phyloP scores from a whole-genome alignment of 2,329 filamentous ascomycete genomes.

The Epichloe gansuensis region DNA sequence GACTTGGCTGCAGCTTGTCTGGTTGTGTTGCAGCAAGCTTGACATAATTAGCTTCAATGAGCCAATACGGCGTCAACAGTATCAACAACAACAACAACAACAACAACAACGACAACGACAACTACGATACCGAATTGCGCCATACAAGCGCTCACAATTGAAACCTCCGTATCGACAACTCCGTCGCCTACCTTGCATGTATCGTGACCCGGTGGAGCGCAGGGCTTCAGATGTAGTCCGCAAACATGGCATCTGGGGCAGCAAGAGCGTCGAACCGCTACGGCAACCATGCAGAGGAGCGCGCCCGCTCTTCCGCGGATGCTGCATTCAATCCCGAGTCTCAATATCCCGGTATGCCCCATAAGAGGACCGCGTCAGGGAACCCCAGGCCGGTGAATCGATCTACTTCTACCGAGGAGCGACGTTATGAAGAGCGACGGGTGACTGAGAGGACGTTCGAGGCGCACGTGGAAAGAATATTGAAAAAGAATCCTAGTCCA shows the following conservation, averaged over 20 bases:
- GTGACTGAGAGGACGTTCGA: constrained; percentile 43
- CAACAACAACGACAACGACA: background rate
- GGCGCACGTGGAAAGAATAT: constrained; percentile 50
- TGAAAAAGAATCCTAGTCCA: constrained; percentile 47
- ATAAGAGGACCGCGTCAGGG: constrained; percentile 47
- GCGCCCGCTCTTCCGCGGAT: constrained; percentile 24
- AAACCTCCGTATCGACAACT: too few relatives aligned
- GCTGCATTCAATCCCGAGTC: constrained; percentile 17
- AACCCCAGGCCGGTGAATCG: constrained; percentile 39
- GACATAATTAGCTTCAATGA: background rate
- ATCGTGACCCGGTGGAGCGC: background rate
- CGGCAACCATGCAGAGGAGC: constrained; percentile 27
- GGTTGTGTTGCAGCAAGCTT: background rate
- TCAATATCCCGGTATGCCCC: constrained; percentile 29
- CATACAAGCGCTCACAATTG: too few relatives aligned
- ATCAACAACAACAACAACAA: too few relatives aligned
- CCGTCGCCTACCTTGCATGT: background rate
- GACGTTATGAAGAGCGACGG: constrained; percentile 39
- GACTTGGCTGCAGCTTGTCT: background rate
- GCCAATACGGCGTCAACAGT: background rate
- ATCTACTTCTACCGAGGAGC: constrained; percentile 25
- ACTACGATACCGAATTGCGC: too few relatives aligned
- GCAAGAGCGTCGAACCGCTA: constrained; percentile 32
- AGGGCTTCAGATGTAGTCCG: constrained; percentile 23
- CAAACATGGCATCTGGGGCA: constrained; percentile 29